A percentile compares a stretch with the other conserved stretches of the same genome.
These are phyloP conservation scores for Mallotus japonicus DNA, from an alignment of 441 rosid genomes.

Conservation along the genomic window DNA sequence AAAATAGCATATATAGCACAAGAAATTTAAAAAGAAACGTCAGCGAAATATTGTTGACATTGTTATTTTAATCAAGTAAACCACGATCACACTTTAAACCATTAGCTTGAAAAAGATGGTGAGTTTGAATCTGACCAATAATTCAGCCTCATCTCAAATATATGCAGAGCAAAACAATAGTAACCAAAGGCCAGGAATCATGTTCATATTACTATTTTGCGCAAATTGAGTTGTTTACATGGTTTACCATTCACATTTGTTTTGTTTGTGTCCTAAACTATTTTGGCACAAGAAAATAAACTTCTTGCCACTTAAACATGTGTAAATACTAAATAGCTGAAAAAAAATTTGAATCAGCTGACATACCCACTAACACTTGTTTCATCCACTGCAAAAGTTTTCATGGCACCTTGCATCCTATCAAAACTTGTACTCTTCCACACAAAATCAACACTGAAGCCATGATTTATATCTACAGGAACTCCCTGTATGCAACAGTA, in stretches of 20 bases:
- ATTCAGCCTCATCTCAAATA: neutral
- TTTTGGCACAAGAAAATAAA: neutral
- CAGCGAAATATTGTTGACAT: too few relatives aligned
- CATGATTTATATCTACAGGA: slow-evolving; percentile 91
- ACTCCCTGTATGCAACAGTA: slow-evolving; percentile 60
- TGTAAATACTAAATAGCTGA: neutral
- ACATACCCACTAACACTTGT: slow-evolving; percentile 99
- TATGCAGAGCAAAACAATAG: too few relatives aligned
- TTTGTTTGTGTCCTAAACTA: neutral
- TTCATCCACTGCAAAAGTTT: slow-evolving; percentile 98
- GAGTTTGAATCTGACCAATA: neutral
- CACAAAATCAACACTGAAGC: slow-evolving; percentile 97
- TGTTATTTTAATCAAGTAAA: too few relatives aligned
- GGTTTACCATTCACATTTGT: neutral
- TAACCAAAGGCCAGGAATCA: neutral
- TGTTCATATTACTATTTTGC: neutral
- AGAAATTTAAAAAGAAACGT: too few relatives aligned
- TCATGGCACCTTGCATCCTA: slow-evolving; percentile 99
- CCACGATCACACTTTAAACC: too few relatives aligned
- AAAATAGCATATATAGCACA: too few relatives aligned
- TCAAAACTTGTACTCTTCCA: slow-evolving; percentile 99
- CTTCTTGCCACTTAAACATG: neutral
- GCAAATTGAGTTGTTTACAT: neutral
- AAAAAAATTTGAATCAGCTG: slow-evolving; percentile 1
- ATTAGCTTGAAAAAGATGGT: too few relatives aligned